Base-by-base conservation (phyloP, 345 rosid genomes). In the Sapria himalayana region DNA sequence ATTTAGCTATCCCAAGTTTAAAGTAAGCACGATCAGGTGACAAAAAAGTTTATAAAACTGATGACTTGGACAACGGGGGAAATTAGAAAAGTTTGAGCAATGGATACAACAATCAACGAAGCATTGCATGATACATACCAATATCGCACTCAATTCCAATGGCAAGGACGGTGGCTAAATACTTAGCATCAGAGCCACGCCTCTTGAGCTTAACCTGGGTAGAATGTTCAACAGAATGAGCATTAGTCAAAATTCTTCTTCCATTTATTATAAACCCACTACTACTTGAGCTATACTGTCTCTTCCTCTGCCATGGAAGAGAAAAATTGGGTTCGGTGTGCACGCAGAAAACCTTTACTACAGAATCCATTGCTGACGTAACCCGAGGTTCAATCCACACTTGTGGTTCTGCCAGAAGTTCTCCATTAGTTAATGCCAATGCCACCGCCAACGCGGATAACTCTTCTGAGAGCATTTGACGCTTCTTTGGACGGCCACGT, bases 251-350 rank as follows among this genome's bases (percentile, higher is more conserved):
- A 16, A 85, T 78, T 41, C 96, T 73, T 63, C 59, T 65, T 22
- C 86, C 81, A 2, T 69, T 71, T 13, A 81, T 38, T 23, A 81
- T 65, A 52, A 85, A 85, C 19, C 93, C 93, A 37, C 93, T 81
- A 19, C 86, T 81, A 49, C 81, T 77, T 11, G 93, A 74, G 45
- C 86, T 77, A 36, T 77, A 85, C 66, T 85, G 93, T 18, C 86
- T 50, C 51, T 85, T 80, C 55, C 91, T 59, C 54, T 85, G 96
- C 96, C 96, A 85, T 2, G 93, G 81, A 3, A 77, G 61, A 5
- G 93, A 85, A 61, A 72, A 85, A 56, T 85, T 85, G 1, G 96
- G 96, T 49, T 80, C 92, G 5, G 96, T 74, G 23, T 80, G 96
- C 19, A 77, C 93, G 17, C 96, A 85, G 29, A 85, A 80, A 22